phyloP scores from a whole-genome alignment of 1,284 basidiomycete species.

The Lignosus rhinocerotis region DNA sequence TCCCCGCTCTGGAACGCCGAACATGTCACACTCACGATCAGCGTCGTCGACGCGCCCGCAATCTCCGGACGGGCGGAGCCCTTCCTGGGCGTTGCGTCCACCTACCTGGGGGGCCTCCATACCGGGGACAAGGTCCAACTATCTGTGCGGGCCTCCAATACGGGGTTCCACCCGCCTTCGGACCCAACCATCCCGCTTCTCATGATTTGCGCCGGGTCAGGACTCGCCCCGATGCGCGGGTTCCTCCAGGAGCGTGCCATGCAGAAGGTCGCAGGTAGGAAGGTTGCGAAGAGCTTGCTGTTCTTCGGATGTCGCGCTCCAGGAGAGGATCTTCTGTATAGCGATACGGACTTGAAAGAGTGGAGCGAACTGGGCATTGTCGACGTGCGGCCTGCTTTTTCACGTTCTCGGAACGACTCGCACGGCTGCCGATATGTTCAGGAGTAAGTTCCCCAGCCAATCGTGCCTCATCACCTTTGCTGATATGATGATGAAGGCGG shows the following conservation, averaged over 20 bases:
- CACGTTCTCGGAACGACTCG: slow-evolving; percentile 36
- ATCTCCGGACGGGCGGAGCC: slow-evolving; percentile 34
- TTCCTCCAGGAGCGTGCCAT: slow-evolving; percentile 55
- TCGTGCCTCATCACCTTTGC: neutral
- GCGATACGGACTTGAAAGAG: slow-evolving; percentile 40
- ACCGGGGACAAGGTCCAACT: slow-evolving; percentile 46
- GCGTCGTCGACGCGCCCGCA: slow-evolving; percentile 42
- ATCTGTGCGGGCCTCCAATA: slow-evolving; percentile 41
- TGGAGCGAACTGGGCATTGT: slow-evolving; percentile 47
- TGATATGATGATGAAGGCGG: slow-evolving; percentile 34
- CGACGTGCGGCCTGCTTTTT: slow-evolving; percentile 51
- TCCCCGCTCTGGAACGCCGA: slow-evolving; percentile 48
- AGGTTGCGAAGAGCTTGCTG: slow-evolving; percentile 43
- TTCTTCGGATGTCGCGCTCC: slow-evolving; percentile 52
- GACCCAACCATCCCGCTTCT: slow-evolving; percentile 46
- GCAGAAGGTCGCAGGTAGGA: slow-evolving; percentile 45
- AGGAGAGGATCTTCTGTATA: slow-evolving; percentile 45
- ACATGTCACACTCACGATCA: slow-evolving; percentile 46
- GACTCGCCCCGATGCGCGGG: slow-evolving; percentile 53
- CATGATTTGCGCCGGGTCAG: slow-evolving; percentile 51
- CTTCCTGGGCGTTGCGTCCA: slow-evolving; percentile 52
- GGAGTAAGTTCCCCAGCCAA: slow-evolving; percentile 37
- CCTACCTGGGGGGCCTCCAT: slow-evolving; percentile 44
- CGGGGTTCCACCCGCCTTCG: slow-evolving; percentile 46
- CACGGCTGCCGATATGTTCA: slow-evolving; percentile 48